Evolutionary conservation across 768 basidiomycete genomes (phyloP).

Genomic region (Podaxis sp.): DNA sequence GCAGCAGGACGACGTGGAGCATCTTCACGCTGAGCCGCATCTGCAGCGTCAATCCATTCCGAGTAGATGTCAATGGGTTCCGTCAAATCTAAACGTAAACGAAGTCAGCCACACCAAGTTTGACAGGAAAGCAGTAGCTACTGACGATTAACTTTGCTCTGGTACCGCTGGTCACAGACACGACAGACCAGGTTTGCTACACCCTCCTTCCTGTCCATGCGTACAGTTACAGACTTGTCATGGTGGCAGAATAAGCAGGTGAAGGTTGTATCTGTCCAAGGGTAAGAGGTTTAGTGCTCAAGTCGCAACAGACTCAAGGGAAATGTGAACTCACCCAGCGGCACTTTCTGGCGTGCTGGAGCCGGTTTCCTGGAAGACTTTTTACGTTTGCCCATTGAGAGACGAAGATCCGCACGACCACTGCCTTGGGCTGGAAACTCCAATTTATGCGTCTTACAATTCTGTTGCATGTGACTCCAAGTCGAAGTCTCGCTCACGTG

Average conservation of each 20-base stretch:
- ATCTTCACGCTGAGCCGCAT: conserved; percentile 73
- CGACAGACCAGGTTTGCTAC: conserved; percentile 78
- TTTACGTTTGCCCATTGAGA: conserved; percentile 84
- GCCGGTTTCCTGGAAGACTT: conserved; percentile 84
- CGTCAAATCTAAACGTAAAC: conserved; percentile 61
- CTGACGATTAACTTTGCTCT: conserved; percentile 83
- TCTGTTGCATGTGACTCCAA: background rate
- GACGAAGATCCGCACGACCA: background rate
- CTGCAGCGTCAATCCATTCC: conserved; percentile 89
- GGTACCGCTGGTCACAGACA: conserved; percentile 85
- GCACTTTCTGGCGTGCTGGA: conserved; percentile 63
- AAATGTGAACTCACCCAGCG: conserved; percentile 56
- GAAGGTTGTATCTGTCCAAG: conserved; percentile 68
- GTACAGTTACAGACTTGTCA: conserved; percentile 84
- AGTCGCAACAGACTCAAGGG: background rate
- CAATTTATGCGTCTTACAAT: background rate
- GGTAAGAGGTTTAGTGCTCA: background rate
- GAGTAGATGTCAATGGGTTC: conserved; percentile 90
- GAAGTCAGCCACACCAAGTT: conserved; percentile 14
- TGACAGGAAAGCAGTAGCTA: conserved; percentile 12
- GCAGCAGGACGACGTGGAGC: conserved; percentile 57
- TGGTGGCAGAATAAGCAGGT: conserved; percentile 90
- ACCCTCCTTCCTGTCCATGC: conserved; percentile 84
- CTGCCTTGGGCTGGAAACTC: background rate
- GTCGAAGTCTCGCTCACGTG: conserved; percentile 30